Evolutionary conservation across 1,139 yeast species (phyloP).

Genomic region (Pichia sp.): DNA sequence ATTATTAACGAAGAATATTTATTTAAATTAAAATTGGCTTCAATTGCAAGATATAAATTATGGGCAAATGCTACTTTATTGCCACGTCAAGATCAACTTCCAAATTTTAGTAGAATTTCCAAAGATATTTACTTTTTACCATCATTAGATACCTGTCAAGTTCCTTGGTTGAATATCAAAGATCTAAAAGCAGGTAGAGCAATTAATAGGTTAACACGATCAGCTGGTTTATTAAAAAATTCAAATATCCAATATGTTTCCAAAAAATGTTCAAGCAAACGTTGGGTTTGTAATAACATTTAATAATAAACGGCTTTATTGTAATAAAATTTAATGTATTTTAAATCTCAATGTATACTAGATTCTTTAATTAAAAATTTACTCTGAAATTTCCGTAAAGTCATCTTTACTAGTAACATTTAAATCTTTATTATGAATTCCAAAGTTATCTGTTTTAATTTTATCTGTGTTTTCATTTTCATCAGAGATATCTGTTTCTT

Average conservation of each 20-base stretch:
- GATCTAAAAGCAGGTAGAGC: constrained; percentile 13
- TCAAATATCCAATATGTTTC: constrained; percentile 15
- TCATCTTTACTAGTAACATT: no score
- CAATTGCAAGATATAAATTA: constrained; percentile 35
- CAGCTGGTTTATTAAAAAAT: constrained; percentile 12
- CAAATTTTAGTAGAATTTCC: constrained; percentile 26
- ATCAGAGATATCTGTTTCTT: constrained; percentile 1
- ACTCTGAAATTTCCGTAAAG: no score
- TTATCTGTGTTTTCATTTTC: not conserved
- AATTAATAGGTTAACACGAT: constrained; percentile 3
- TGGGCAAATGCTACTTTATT: constrained; percentile 45
- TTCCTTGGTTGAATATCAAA: constrained; percentile 15
- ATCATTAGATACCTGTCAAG: constrained; percentile 6
- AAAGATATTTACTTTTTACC: constrained; percentile 9
- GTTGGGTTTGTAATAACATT: constrained; percentile 3
- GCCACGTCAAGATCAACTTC: constrained; percentile 40
- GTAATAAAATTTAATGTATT: not conserved
- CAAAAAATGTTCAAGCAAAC: constrained; percentile 10
- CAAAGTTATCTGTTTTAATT: no score
- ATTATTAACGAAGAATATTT: constrained; percentile 5
- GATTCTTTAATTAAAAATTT: no score
- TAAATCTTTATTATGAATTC: no score
- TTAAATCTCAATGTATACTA: no score
- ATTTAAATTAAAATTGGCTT: constrained; percentile 29
- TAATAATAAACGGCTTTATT: no score